Conservation (phyloP, 352 stramenopile species). For the Hyaloperonospora arabidopsidis region DNA sequence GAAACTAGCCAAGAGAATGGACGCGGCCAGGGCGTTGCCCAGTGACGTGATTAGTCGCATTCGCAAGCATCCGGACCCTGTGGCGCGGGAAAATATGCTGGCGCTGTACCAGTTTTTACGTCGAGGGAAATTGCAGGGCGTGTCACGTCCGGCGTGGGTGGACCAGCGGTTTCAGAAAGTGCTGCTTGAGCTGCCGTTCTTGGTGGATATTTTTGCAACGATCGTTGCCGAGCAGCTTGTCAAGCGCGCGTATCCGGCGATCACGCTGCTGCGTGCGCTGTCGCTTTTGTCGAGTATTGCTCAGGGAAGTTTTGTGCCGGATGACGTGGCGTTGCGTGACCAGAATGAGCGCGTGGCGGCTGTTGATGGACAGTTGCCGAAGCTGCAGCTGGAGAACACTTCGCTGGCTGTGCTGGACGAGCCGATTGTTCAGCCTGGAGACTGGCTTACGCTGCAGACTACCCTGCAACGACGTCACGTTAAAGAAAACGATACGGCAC, state of each 20-base stretch:
- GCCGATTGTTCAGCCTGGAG: constrained; percentile 54
- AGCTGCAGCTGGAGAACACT: constrained; percentile 26
- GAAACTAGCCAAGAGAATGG: constrained; percentile 81
- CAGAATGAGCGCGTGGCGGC: constrained; percentile 38
- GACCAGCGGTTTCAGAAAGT: constrained; percentile 58
- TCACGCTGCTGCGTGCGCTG: constrained; percentile 49
- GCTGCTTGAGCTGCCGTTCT: constrained; percentile 64
- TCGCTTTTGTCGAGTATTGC: constrained; percentile 62
- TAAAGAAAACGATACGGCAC: constrained; percentile 28
- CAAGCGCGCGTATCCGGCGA: constrained; percentile 51
- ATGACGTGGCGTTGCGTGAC: constrained; percentile 49
- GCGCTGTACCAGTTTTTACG: constrained; percentile 73
- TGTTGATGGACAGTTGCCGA: constrained; percentile 28
- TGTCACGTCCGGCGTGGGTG: constrained; percentile 66
- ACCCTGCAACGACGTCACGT: constrained; percentile 48
- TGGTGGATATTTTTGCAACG: constrained; percentile 66
- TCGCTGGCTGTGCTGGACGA: constrained; percentile 60
- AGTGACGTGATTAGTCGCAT: constrained; percentile 54
- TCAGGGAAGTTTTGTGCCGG: constrained; percentile 59
- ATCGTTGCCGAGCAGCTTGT: constrained; percentile 58
- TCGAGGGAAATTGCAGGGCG: constrained; percentile 54
- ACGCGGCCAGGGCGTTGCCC: constrained; percentile 52
- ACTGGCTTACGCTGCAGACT: constrained; percentile 72
- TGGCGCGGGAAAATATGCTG: constrained; percentile 77
- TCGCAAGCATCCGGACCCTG: constrained; percentile 67